Evolutionary conservation across 768 basidiomycete species (phyloP).

Genomic region (Daedaleopsis sinensis): DNA sequence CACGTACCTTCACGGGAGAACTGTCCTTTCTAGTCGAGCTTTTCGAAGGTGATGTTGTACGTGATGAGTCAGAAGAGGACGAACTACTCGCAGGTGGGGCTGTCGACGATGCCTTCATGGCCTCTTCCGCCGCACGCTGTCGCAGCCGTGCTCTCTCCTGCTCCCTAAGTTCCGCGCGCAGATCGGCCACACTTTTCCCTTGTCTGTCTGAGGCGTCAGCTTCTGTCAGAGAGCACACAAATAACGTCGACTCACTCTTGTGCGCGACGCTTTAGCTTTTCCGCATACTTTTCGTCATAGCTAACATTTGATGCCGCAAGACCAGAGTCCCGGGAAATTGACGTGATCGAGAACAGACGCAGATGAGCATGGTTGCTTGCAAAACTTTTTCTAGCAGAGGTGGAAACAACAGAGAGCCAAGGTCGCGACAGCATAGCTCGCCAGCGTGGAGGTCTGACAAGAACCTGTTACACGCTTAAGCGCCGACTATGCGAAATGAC

Average conservation of each 20-base stretch:
- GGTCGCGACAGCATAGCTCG: conserved; percentile 10
- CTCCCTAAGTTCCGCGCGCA: conserved; percentile 37
- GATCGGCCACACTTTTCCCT: conserved; percentile 43
- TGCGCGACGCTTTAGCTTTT: conserved; percentile 66
- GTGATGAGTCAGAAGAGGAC: conserved; percentile 21
- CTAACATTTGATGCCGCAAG: conserved; percentile 20
- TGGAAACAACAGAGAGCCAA: not conserved
- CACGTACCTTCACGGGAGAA: conserved; percentile 64
- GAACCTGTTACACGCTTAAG: not conserved
- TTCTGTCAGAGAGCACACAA: conserved; percentile 6
- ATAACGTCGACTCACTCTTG: conserved; percentile 54
- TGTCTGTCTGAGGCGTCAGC: conserved; percentile 33
- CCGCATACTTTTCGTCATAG: conserved; percentile 61
- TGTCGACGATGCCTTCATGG: conserved; percentile 9
- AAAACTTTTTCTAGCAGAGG: not conserved
- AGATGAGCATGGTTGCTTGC: not conserved
- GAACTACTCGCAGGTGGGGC: conserved; percentile 6
- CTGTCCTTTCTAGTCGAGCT: conserved; percentile 55
- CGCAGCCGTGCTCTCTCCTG: conserved; percentile 26
- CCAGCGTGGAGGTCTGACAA: too few relatives aligned
- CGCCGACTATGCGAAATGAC: not conserved
- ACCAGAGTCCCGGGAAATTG: not conserved
- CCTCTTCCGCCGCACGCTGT: conserved; percentile 9
- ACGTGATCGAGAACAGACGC: conserved; percentile 1
- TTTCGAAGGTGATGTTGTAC: not conserved